Base-by-base conservation (phyloP, 116 monocot species). In the Thalassia testudinum region DNA sequence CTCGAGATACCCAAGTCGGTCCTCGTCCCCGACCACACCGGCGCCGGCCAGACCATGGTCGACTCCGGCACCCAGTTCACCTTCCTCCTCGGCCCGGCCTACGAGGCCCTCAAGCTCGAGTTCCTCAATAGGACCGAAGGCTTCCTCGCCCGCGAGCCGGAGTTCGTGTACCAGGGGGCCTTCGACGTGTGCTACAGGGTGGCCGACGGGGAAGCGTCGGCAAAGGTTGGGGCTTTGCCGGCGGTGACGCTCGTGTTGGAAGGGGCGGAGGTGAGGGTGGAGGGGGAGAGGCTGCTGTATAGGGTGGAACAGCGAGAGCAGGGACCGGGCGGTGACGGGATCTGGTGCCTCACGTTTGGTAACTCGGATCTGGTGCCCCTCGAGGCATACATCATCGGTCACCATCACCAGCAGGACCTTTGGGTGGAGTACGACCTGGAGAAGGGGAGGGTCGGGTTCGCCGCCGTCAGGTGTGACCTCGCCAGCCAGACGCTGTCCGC, bases 21-120 rank as follows among this genome's bases (percentile, higher is more conserved):
- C 20, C 75, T 92, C 13, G 66, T 68, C 6, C 92, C 86, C 8
- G 92, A 92, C 59, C 92, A 92, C 77, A 87, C 92, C 57, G 92
- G 92, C 23, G 87, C 92, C 19, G 92, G 92, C 1, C 92, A 92
- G 66, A 92, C 92, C 51, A 92, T 92, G 87, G 77, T 92, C 4
- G 92, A 92, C 66, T 92, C 92, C 47, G 92, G 92, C n/a, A 83
- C 80, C 15, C 92, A 83, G 66, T 92, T 83, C 80, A 83, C 80
- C 37, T 92, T 92, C 61, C 70, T 92, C n/a, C 83, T 92, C 50
- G 92, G 87, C 40, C 77, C 80, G 18, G 92, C 75, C 2, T 92
- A 92, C 60, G 45, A 58, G n/a, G 69, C 61, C 0, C 66, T 92
- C 6, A 79, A 87, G 53, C 19, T 40, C 30, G 92, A 92, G 62